Percentiles rank a stretch among this genome's conserved stretches.
Evolutionary conservation across 176 grass and related monocot genomes (phyloP).

Genomic region (Musa itinerans): DNA sequence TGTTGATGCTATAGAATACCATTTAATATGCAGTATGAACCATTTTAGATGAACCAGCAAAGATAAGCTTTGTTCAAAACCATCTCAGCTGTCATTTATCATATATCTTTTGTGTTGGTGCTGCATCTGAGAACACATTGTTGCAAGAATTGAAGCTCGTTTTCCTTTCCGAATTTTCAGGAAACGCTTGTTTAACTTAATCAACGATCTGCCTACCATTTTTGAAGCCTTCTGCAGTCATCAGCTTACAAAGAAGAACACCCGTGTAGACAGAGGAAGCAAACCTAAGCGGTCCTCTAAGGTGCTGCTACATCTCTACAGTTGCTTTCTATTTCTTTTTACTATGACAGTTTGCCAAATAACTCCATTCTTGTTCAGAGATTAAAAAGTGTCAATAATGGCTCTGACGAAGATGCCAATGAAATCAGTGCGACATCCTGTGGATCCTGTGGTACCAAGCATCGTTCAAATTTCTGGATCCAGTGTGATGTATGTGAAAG

Average conservation of each 20-base stretch:
- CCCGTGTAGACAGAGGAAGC: constrained; percentile 43
- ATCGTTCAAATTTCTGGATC: constrained; percentile 74
- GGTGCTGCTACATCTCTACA: constrained; percentile 27
- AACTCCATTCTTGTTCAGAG: constrained; percentile 31
- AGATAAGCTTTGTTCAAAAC: no score
- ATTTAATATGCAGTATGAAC: no score
- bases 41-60: no score
- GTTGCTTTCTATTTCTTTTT: not conserved
- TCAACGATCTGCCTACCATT: constrained; percentile 83
- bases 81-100: no score
- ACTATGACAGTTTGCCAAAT: constrained; percentile 4
- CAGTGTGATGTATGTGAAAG: constrained; percentile 73
- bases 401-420: constrained; percentile 57
- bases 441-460: constrained; percentile 62
- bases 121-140: no score
- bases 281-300: constrained; percentile 59
- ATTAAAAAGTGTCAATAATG: constrained; percentile 46
- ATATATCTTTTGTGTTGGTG: no score
- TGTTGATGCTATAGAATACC: no score
- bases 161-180: constrained; percentile 17
- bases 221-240: constrained; percentile 53
- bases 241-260: constrained; percentile 49
- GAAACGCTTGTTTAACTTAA: constrained; percentile 80
- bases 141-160: no score
- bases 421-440: constrained; percentile 79